Evolutionary conservation across 2,329 filamentous ascomycete genomes (phyloP), one percentile per base, ranked within the genome.

Genomic region (Cadophora sp.): DNA sequence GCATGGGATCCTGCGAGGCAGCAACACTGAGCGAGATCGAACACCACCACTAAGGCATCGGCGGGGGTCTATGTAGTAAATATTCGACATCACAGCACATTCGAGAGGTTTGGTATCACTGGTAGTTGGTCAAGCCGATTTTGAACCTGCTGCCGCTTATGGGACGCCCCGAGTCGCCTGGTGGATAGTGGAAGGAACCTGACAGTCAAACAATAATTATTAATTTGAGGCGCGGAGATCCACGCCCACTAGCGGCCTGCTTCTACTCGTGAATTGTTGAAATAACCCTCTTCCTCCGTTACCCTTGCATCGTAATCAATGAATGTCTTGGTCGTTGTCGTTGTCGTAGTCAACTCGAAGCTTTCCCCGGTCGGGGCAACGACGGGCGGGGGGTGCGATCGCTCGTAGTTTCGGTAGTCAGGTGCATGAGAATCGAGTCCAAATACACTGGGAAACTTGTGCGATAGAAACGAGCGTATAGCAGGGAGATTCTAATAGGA

Each of bases 361-460:
- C 20, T 39, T 24, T 58, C 53, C n/a, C 20, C 33, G 3, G 33
- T 41, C 4, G 18, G 33, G 9, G n/a, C n/a, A n/a, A 2, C 22
- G 9, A 20, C 30, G 18, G 33, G 33, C 16, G 53, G 30, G 27
- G 33, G 33, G 14, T 41, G 9, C 18, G 53, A 58, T 18, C 20
- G 33, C 33, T 58, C 53, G 36, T 58, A 41, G n/a, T 48, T 20
- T 9, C 11, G 45, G n/a, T 48, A 48, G n/a, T 22, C 3, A 20
- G 16, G 4, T 2, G 8, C 20, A 4, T 36, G 53, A 58, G 33
- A 41, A 20, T 58, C 36, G 9, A 58, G 53, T 14, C 36, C 53
- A 7, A 58, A 58, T 14, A 58, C 39, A 6, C n/a, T 9, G 20
- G 53, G 53, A 41, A 58, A 58, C 39, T 24, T 58, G 20, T n/a